Evolutionary conservation across 176 grass and related monocot species (phyloP).

Genomic region (Hordeum vulgare): DNA sequence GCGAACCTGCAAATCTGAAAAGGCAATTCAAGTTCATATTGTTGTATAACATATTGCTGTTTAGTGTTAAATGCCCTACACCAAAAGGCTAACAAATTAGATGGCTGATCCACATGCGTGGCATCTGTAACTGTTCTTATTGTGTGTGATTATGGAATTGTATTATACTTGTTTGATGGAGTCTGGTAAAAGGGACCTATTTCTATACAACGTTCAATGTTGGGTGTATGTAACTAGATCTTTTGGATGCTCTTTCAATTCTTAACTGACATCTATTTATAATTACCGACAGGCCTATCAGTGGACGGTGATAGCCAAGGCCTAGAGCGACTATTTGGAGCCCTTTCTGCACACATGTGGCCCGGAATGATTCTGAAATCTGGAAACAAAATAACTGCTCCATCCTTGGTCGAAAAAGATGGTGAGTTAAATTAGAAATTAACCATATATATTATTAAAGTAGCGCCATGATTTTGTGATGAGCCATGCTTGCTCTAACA

Average conservation of each 20-base stretch:
- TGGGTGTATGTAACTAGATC: neutral
- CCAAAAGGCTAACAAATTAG: neutral
- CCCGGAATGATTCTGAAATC: constrained; percentile 97
- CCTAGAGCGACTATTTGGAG: constrained; percentile 77
- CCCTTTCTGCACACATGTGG: constrained; percentile 93
- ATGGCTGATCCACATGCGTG: neutral
- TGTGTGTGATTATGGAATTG: neutral
- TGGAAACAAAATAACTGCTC: constrained; percentile 60
- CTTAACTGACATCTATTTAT: neutral
- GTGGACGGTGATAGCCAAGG: constrained; percentile 97
- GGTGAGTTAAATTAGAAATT: constrained; percentile 36
- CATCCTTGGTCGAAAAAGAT: constrained; percentile 77
- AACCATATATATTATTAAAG: neutral
- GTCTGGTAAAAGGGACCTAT: neutral
- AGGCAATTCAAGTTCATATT: neutral
- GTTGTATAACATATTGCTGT: neutral
- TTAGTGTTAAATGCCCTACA: neutral
- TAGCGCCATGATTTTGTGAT: neutral
- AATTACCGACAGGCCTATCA: constrained; percentile 59
- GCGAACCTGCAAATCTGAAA: neutral
- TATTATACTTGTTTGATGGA: neutral
- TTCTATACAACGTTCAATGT: neutral
- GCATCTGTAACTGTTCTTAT: neutral
- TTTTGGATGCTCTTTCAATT: neutral
- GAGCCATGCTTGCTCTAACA: neutral